phyloP scores from a whole-genome alignment of 805 yeast genomes.

The Suhomyces sp. region DNA sequence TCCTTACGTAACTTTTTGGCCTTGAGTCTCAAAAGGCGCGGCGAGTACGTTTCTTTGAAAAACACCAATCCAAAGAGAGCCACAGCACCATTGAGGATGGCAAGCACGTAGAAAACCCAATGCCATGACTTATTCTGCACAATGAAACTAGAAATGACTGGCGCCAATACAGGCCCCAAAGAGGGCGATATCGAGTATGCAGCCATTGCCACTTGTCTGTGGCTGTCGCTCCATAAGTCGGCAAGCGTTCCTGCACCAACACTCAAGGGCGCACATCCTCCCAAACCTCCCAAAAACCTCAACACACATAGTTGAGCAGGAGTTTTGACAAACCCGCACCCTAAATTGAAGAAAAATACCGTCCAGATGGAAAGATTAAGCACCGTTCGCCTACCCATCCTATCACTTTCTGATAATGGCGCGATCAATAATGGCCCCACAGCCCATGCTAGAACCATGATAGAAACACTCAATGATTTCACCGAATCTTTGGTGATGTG shows the following conservation, averaged over 20 bases:
- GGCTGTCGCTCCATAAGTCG: constrained; percentile 33
- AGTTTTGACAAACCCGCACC: constrained; percentile 33
- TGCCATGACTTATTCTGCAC: constrained; percentile 32
- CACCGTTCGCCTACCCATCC: constrained; percentile 34
- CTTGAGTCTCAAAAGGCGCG: constrained; percentile 27
- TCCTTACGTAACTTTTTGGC: constrained; percentile 27
- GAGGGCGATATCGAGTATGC: constrained; percentile 36
- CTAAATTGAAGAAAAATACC: constrained; percentile 31
- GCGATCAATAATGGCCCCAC: constrained; percentile 39
- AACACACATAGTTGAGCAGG: constrained; percentile 32
- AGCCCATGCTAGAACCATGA: constrained; percentile 40
- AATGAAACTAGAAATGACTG: constrained; percentile 35
- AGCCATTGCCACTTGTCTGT: constrained; percentile 34
- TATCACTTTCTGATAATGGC: constrained; percentile 36
- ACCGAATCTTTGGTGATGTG: constrained; percentile 23
- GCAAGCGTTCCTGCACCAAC: constrained; percentile 40
- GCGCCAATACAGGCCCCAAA: constrained; percentile 38
- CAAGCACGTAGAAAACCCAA: constrained; percentile 35
- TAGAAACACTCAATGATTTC: constrained; percentile 31
- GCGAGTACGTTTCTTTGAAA: constrained; percentile 36
- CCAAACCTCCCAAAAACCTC: constrained; percentile 35
- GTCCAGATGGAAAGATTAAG: constrained; percentile 35
- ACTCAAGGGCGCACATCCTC: constrained; percentile 37
- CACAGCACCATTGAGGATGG: constrained; percentile 33
- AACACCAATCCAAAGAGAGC: constrained; percentile 30